Percentiles rank a stretch among this genome's conserved stretches.
These are phyloP conservation scores for Blastomyces silverae DNA, from an alignment of 2,329 filamentous ascomycete genomes.

Conservation along the genomic window DNA sequence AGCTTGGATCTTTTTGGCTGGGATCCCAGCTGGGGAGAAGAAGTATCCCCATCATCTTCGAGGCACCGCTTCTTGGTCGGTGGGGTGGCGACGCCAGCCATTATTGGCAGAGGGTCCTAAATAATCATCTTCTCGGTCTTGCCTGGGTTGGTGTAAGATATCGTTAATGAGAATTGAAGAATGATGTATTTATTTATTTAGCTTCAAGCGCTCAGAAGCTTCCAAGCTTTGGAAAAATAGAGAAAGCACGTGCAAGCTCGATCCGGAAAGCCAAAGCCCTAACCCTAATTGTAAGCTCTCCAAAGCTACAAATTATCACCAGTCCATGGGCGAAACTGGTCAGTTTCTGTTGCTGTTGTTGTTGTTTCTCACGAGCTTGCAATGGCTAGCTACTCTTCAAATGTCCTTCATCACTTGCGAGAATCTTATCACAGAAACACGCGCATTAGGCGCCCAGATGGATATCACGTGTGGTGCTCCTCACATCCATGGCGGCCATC, in stretches of 20 bases:
- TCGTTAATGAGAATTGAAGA: not conserved
- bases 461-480: constrained; percentile 1
- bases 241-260: constrained; percentile 9
- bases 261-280: constrained; percentile 1
- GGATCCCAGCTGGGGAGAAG: not conserved
- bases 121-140: not conserved
- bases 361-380: not conserved
- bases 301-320: not conserved
- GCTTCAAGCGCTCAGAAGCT: not conserved
- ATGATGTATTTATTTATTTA: not conserved
- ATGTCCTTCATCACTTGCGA: not conserved
- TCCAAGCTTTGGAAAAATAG: not conserved
- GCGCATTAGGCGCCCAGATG: not conserved
- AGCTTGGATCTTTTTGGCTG: constrained; percentile 10
- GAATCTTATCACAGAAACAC: not conserved
- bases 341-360: not conserved
- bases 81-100: constrained; percentile 3
- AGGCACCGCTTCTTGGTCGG: constrained; percentile 14
- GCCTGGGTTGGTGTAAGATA: not conserved
- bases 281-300: not conserved
- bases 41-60: constrained; percentile 7
- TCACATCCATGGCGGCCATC: not conserved
- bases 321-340: not conserved
- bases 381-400: not conserved
- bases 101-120: not conserved